These are phyloP conservation scores for Malania oleifera DNA, from an alignment of 164 flowering plant genomes.

Conservation along the genomic window DNA sequence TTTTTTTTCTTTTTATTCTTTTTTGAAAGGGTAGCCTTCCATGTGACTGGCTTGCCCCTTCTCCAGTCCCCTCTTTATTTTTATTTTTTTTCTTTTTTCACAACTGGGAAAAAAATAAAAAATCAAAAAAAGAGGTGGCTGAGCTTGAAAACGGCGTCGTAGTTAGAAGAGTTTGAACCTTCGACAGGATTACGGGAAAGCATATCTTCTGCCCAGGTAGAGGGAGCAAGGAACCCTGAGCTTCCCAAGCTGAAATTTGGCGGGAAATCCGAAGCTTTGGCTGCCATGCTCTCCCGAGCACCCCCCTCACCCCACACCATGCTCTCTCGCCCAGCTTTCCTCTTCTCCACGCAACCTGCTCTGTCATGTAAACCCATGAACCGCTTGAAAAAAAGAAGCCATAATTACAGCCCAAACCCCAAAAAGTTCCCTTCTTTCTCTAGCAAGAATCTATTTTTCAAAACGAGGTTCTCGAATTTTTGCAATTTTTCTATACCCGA, in stretches of 20 bases:
- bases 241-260: background rate
- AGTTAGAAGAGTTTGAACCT: too few species aligned
- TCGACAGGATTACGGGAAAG: too few species aligned
- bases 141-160: too few species aligned
- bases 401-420: background rate
- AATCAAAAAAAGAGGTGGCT: too few species aligned
- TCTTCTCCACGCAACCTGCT: background rate
- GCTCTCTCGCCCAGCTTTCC: slow-evolving; percentile 6
- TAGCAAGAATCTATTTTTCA: slow-evolving; percentile 4
- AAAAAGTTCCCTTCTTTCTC: slow-evolving; percentile 1
- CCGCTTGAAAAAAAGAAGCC: background rate
- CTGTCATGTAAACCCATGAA: background rate
- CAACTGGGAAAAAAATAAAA: too few species aligned
- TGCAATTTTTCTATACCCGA: background rate
- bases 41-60: too few species aligned
- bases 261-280: background rate
- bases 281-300: slow-evolving; percentile 16
- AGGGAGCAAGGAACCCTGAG: too few species aligned
- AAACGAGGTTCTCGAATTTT: slow-evolving; percentile 1
- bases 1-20: too few species aligned
- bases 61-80: too few species aligned
- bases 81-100: too few species aligned
- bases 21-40: too few species aligned
- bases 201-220: too few species aligned
- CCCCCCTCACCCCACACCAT: background rate